Conservation (phyloP, 345 rosid species). For the Draba incana region DNA sequence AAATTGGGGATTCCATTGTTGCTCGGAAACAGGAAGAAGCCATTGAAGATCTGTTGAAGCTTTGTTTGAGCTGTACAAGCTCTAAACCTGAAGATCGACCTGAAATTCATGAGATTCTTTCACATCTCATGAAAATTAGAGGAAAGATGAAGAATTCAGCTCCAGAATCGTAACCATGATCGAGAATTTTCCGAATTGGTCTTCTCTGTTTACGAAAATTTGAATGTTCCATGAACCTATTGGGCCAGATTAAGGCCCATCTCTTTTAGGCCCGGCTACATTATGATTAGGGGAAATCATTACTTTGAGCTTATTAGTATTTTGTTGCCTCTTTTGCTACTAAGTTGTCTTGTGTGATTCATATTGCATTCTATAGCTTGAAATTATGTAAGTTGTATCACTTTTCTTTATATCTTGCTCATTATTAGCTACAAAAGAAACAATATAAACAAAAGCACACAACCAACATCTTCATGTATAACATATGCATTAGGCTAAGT, state of each 20-base stretch:
- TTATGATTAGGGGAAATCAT: no score
- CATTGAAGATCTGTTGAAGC: conserved; percentile 43
- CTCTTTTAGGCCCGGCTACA: neutral
- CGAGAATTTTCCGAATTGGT: no score
- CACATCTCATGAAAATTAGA: conserved; percentile 54
- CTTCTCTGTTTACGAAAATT: no score
- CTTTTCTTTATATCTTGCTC: no score
- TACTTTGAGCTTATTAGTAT: no score
- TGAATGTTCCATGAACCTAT: no score
- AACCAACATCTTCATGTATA: neutral
- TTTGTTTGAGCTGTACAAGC: conserved; percentile 62
- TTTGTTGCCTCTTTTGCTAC: no score
- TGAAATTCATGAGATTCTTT: conserved; percentile 57
- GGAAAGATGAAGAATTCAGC: conserved; percentile 3
- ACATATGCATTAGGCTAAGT: neutral
- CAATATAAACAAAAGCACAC: neutral
- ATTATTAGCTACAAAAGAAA: no score
- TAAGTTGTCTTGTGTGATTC: no score
- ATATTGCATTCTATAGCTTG: no score
- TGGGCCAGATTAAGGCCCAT: neutral
- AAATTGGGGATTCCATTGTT: neutral
- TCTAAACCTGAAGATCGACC: conserved; percentile 71
- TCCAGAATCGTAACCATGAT: neutral
- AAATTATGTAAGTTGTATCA: no score
- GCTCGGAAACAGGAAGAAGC: conserved; percentile 25